Base-by-base conservation (phyloP, 805 yeast species). In the Ogataea neopini region DNA sequence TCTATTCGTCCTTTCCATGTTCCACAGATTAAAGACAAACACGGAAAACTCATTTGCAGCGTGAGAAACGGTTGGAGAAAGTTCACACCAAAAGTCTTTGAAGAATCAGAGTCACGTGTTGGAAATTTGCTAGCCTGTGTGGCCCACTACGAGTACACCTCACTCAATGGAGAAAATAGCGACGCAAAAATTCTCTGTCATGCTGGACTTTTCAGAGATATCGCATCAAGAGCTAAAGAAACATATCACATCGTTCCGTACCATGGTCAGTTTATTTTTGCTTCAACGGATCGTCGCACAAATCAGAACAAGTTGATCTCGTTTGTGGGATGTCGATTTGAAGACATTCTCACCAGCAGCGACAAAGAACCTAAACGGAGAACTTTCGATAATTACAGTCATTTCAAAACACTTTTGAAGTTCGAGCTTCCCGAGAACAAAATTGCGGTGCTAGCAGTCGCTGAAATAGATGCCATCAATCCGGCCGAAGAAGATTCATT, bases 261-360 rank as follows among this genome's bases (percentile, higher is more conserved):
- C 15, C 47, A 49, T 13, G 49, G 48, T 13, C 52, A 49, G 29
- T 22, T 28, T 4, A 40, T 49, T 7, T 45, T 49, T 40, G 47
- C 49, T 8, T 29, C 49, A 4, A 43, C 49, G 2, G 36, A 39
- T 14, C 20, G 45, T 6, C 39, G 52, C 25, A 25, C 18, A 10
- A 18, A 25, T 4, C 43, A 49, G 25, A 25, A 39, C 20, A 32
- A 15, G 8, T 26, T 43, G n/a, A 2, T 20, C 17, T 37, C 49
- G 2, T 49, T 19, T 22, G 36, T 43, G 25, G 52, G 52, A 3
- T 36, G 40, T 23, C 32, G 49, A 30, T 49, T 49, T 34, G 52
- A 49, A 20, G 52, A 49, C 35, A 15, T 43, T 9, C 30, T 49
- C 18, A 45, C 45, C 33, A 34, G 22, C 22, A n/a, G 11, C 6